Evolutionary conservation across 2,329 filamentous ascomycete genomes (phyloP).

Genomic region (Curvularia spicifera): DNA sequence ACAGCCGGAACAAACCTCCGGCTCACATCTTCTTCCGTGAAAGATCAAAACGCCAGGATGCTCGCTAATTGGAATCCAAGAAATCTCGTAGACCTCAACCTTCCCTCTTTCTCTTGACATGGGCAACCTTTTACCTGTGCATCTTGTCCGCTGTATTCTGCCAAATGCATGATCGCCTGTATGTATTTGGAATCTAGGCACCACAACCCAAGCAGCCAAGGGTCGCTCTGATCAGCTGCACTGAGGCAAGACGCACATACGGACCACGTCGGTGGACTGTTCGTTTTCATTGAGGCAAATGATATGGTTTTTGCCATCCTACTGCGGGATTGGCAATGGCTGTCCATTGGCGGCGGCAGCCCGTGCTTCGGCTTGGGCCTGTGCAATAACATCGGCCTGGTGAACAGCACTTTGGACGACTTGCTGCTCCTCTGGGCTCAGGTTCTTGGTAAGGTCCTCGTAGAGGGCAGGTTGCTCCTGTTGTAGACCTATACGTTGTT

Average conservation of each 20-base stretch:
- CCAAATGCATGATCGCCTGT: not conserved
- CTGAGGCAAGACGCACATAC: not conserved
- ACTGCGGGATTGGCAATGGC: conserved; percentile 28
- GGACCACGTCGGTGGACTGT: not conserved
- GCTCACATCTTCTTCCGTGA: conserved; percentile 20
- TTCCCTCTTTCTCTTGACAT: conserved; percentile 6
- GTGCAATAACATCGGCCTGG: conserved; percentile 66
- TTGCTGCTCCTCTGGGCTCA: conserved; percentile 80
- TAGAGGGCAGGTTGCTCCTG: conserved; percentile 91
- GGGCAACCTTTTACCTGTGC: not conserved
- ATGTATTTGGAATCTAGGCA: not conserved
- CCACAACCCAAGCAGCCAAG: not conserved
- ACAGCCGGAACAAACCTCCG: conserved; percentile 24
- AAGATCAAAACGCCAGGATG: conserved; percentile 40
- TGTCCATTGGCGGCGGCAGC: conserved; percentile 34
- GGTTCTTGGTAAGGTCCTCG: conserved; percentile 75
- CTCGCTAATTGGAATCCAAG: conserved; percentile 45
- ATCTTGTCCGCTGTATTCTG: not conserved
- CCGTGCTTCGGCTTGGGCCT: conserved; percentile 34
- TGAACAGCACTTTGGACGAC: conserved; percentile 80
- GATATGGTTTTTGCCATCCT: conserved; percentile 9
- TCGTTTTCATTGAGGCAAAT: conserved; percentile 1
- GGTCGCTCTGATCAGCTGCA: not conserved
- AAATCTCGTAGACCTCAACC: conserved; percentile 12
- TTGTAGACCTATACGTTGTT: conserved; percentile 73